Conservation (phyloP, 805 yeast species). For the Saturnispora zaruensis region DNA sequence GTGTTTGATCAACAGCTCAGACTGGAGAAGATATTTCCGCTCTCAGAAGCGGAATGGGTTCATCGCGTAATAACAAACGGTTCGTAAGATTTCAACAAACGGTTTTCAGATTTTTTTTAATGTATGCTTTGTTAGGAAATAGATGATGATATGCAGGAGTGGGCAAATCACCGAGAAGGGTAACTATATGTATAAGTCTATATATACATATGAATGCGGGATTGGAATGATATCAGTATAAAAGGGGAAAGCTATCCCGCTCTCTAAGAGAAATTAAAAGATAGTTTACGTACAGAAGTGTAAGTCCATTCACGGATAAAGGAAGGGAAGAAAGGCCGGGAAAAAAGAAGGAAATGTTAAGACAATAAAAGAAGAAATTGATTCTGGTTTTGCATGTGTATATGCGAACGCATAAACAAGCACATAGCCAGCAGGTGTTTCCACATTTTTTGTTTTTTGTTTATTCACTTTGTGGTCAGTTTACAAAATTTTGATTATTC, state of each 20-base stretch:
- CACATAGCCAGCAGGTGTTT: background rate
- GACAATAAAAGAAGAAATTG: background rate
- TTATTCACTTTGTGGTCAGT: background rate
- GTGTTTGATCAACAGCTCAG: conserved; percentile 14
- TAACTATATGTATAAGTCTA: background rate
- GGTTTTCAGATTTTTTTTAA: background rate
- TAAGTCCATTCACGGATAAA: background rate
- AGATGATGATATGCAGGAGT: background rate
- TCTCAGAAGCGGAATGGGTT: conserved; percentile 1
- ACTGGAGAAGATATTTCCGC: conserved; percentile 22
- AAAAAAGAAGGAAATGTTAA: background rate
- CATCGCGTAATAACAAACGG: background rate
- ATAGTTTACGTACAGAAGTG: background rate
- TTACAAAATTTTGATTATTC: background rate
- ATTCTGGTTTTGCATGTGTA: no score
- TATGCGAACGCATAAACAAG: background rate
- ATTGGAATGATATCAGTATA: background rate
- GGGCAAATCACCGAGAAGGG: background rate
- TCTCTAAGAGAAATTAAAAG: background rate
- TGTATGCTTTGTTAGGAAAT: background rate
- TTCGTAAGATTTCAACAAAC: background rate
- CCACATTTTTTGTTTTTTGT: background rate
- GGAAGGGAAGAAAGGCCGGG: background rate
- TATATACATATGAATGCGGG: background rate
- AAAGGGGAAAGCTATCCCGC: background rate